A percentile compares a stretch with the other conserved stretches of the same genome.
phyloP scores from a whole-genome alignment of 768 basidiomycete species.

The Mycena olivaceomarginata region DNA sequence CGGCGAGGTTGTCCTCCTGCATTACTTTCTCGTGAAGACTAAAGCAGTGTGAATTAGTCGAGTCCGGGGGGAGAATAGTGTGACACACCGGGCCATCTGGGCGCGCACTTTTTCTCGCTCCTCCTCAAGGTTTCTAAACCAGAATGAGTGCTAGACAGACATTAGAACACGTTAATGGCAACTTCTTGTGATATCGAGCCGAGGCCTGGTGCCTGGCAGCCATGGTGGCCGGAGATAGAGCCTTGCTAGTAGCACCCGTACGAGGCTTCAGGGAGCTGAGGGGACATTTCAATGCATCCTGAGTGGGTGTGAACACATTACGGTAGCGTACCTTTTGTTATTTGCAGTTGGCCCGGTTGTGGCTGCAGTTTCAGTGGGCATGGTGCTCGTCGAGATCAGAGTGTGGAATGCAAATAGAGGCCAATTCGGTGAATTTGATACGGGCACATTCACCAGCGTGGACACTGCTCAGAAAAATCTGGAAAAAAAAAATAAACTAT shows the following conservation, averaged over 20 bases:
- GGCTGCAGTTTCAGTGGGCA: neutral
- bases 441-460: neutral
- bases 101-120: neutral
- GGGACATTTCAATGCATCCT: neutral
- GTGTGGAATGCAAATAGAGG: neutral
- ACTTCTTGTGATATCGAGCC: neutral
- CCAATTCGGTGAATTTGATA: neutral
- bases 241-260: neutral
- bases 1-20: neutral
- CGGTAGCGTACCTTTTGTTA: neutral
- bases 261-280: neutral
- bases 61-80: neutral
- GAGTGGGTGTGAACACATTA: neutral
- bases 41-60: neutral
- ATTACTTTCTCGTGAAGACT: neutral
- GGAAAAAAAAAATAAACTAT: neutral
- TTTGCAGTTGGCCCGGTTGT: neutral
- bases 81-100: neutral
- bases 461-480: neutral
- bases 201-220: neutral
- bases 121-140: constrained; percentile 3
- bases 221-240: neutral
- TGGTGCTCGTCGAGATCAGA: neutral
- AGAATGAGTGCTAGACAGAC: neutral
- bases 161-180: neutral